A percentile compares a stretch with the other conserved stretches of the same genome.
phyloP scores from a whole-genome alignment of 805 yeast species.

The Myxozyma geophila region DNA sequence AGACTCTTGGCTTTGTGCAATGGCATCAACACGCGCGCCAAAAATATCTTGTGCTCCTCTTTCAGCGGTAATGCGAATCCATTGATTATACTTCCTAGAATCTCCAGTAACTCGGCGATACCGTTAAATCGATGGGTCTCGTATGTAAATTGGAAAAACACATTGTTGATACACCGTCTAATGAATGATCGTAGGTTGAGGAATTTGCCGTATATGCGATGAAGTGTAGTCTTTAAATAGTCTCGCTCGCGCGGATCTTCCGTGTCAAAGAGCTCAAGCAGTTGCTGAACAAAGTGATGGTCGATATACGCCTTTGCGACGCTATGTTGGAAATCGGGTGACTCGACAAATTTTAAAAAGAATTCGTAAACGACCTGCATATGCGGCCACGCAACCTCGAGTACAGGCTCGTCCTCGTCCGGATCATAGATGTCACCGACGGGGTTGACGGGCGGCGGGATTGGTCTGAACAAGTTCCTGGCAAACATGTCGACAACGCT shows the following conservation, averaged over 20 bases:
- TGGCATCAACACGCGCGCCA: conserved; percentile 85
- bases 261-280: conserved; percentile 89
- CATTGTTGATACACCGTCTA: conserved; percentile 87
- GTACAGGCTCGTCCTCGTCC: conserved; percentile 97
- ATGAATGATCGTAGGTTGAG: conserved; percentile 86
- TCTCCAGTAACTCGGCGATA: conserved; percentile 90
- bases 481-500: conserved; percentile 90
- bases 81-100: conserved; percentile 92
- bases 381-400: conserved; percentile 97
- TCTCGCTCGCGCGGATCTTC: conserved; percentile 98
- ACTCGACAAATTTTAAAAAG: conserved; percentile 87
- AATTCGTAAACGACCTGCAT: conserved; percentile 97
- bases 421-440: conserved; percentile 96
- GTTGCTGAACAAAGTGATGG: conserved; percentile 78
- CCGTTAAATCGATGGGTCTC: conserved; percentile 97
- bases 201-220: conserved; percentile 94
- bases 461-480: conserved; percentile 87
- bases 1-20: conserved; percentile 89
- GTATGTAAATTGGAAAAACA: conserved; percentile 88
- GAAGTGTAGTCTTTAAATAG: conserved; percentile 90
- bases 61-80: conserved; percentile 97
- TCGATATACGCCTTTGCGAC: conserved; percentile 92
- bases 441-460: conserved; percentile 98
- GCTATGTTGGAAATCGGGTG: conserved; percentile 92
- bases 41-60: conserved; percentile 92